Evolutionary conservation across 2,329 filamentous ascomycete genomes (phyloP).

Genomic region (Neoascochyta sp.): DNA sequence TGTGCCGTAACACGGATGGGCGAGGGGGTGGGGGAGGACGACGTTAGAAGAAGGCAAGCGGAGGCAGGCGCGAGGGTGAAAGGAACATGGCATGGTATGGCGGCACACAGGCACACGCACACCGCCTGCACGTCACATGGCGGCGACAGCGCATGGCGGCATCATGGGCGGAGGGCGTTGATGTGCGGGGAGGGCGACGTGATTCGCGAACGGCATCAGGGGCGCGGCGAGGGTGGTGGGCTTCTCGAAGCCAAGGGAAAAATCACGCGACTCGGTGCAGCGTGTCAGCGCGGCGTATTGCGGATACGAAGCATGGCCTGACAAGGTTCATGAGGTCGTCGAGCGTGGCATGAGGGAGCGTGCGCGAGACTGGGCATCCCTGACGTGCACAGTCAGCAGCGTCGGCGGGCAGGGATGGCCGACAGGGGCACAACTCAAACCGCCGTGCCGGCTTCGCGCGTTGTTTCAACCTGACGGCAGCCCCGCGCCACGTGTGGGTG

Average conservation of each 20-base stretch:
- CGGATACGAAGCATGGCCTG: conserved; percentile 5
- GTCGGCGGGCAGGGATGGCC: conserved; percentile 16
- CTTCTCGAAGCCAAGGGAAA: conserved; percentile 28
- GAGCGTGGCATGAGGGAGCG: conserved; percentile 5
- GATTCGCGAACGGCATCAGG: conserved; percentile 28
- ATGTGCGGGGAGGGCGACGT: conserved; percentile 20
- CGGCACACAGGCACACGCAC: conserved; percentile 13
- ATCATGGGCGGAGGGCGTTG: conserved; percentile 10
- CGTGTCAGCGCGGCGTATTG: conserved; percentile 9
- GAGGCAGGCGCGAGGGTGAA: background rate
- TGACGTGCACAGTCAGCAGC: conserved; percentile 17
- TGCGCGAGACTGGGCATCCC: conserved; percentile 14
- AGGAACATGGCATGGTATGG: background rate
- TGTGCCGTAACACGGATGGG: no score
- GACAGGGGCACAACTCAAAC: conserved; percentile 20
- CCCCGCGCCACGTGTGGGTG: conserved; percentile 25
- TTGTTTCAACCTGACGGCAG: conserved; percentile 25
- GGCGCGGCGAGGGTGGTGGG: conserved; percentile 16
- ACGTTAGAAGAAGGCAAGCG: no score
- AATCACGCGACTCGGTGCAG: conserved; percentile 29
- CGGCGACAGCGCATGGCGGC: no score
- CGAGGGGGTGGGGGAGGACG: no score
- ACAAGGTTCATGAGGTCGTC: background rate
- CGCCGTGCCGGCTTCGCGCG: conserved; percentile 23
- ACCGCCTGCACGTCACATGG: conserved; percentile 36